Evolutionary conservation across 2,329 filamentous ascomycete species (phyloP), one percentile per base, ranked within the genome.

Genomic region (Hypoxylon sp.): DNA sequence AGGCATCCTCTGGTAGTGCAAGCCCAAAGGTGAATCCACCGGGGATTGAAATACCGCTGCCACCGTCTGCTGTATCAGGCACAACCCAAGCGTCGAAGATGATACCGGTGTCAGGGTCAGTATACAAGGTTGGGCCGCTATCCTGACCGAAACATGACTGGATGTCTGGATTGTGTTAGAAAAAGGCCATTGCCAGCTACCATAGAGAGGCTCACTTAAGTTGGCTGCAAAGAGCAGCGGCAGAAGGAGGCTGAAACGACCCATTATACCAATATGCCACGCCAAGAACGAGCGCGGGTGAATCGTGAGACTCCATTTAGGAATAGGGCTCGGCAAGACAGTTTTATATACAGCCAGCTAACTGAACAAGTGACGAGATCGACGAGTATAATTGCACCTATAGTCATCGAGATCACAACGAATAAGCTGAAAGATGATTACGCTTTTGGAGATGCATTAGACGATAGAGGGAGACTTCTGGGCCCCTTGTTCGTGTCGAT

Each of bases 1-100:
- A 56, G 1, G 78, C 79, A 62, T 77, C 69, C 11, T 67, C 59
- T 4, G 82, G 82, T 11, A 86, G 69, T 2, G 78, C 78, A 41
- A 86, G 61, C 62, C 83, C 83, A 38, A 80, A 81, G 21, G 75
- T 77, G 40, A 80, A 73, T 25, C 76, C 75, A 47, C 75, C 78
- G 38, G 64, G 58, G 11, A 73, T 73, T 6, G 73, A 67, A 4
- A 68, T 68, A 43, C 71, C 67, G 25, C 45, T 23, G 20, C 37
- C 57, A 23, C 55, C 57, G 7, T 57, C 51, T 23, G 62, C 53
- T 12, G 15, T 64, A 47, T 67, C 58, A 12, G 66, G 61, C 25
- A 78, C 73, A 8, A 67, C 71, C 65, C 75, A 81, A 36, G 78
- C 78, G 60, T 78, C 76, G 67, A 83, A 82, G 19, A 67, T 70